These are phyloP conservation scores for Beta corolliflora DNA, from an alignment of 179 eudicot species.

Conservation along the genomic window DNA sequence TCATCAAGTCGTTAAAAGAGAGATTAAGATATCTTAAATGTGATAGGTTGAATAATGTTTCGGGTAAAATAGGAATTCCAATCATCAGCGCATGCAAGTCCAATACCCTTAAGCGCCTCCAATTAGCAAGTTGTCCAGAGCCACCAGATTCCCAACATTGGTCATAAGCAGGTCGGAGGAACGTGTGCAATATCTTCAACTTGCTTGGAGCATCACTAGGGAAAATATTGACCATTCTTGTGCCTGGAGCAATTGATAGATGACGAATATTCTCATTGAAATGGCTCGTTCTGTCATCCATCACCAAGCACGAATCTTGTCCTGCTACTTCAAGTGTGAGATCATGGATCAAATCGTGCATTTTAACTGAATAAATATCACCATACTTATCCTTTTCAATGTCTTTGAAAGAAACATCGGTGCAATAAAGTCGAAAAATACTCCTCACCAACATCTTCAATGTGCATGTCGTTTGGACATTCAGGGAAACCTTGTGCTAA, in stretches of 20 bases:
- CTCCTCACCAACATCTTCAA: too few relatives aligned
- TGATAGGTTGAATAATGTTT: neutral
- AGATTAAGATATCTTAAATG: constrained; percentile 28
- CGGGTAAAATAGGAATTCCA: neutral
- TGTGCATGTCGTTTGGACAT: too few relatives aligned
- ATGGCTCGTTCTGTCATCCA: neutral
- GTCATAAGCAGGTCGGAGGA: neutral
- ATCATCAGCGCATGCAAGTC: neutral
- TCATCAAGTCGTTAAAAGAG: neutral
- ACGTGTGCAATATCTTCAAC: constrained; percentile 1
- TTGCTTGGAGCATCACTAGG: neutral
- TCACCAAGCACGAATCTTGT: neutral
- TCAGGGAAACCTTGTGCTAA: too few relatives aligned
- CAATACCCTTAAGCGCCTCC: constrained; percentile 7
- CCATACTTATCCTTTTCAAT: neutral
- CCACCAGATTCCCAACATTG: neutral
- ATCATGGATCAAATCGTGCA: constrained; percentile 27
- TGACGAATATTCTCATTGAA: constrained; percentile 3
- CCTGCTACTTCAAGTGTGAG: too few relatives aligned
- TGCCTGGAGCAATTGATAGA: neutral
- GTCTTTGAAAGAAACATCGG: constrained; percentile 15
- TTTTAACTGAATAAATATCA: neutral
- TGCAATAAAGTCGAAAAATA: too few relatives aligned
- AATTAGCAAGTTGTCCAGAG: neutral
- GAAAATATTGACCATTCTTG: too few relatives aligned